A percentile compares a stretch with the other conserved stretches of the same genome.
phyloP scores from a whole-genome alignment of 2,329 filamentous ascomycete species.

The Fusarium buxicola region DNA sequence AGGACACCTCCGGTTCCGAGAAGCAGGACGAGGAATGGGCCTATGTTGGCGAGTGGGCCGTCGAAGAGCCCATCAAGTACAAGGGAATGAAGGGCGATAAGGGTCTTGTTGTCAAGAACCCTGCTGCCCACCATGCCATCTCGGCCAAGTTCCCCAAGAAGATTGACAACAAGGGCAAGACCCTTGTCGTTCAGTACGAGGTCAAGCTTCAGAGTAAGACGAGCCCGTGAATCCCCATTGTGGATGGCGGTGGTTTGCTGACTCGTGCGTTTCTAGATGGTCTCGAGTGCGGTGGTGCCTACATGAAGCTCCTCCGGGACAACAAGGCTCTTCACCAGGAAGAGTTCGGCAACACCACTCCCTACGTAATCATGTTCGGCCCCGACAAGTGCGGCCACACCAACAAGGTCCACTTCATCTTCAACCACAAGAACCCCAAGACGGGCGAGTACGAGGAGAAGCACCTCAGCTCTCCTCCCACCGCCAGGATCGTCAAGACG shows the following conservation, averaged over 20 bases:
- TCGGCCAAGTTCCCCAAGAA: conserved; percentile 98
- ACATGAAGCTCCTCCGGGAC: conserved; percentile 98
- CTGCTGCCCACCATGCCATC: conserved; percentile 98
- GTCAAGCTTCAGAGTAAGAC: conserved; percentile 95
- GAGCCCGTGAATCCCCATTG: neutral
- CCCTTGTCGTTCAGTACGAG: conserved; percentile 97
- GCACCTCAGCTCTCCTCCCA: conserved; percentile 87
- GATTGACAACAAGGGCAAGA: conserved; percentile 97
- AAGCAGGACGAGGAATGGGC: conserved; percentile 96
- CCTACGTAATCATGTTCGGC: conserved; percentile 99
- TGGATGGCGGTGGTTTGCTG: conserved; percentile 25
- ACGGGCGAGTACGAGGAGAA: conserved; percentile 99
- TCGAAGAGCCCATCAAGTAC: conserved; percentile 90
- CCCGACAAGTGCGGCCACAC: conserved; percentile 99
- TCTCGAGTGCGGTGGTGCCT: conserved; percentile 97
- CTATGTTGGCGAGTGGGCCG: conserved; percentile 95
- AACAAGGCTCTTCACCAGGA: conserved; percentile 97
- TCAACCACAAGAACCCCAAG: conserved; percentile 99
- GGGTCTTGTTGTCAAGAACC: conserved; percentile 97
- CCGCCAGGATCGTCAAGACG: conserved; percentile 90
- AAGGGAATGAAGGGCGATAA: conserved; percentile 96
- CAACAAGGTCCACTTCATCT: conserved; percentile 99
- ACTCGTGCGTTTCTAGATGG: conserved; percentile 71
- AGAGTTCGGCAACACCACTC: conserved; percentile 97
- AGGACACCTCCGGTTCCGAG: conserved; percentile 79